Conservation (phyloP, 306 rosid species). For the Cucumis hystrix region DNA sequence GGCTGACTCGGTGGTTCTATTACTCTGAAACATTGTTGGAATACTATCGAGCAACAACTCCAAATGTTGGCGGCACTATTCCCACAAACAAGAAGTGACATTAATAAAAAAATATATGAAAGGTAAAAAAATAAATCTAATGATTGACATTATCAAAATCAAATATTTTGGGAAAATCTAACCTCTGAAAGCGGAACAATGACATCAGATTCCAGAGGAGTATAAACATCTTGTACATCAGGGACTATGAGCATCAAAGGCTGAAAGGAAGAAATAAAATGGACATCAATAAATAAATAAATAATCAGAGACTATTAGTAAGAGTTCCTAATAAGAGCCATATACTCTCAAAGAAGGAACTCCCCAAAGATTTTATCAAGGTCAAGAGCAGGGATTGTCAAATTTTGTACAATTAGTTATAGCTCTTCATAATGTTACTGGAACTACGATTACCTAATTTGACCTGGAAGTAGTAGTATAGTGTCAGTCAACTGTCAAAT, state of each 20-base stretch:
- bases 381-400: background rate
- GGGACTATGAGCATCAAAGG: conserved; percentile 97
- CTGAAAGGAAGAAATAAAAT: conserved; percentile 28
- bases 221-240: conserved; percentile 94
- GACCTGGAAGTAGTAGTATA: background rate
- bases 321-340: background rate
- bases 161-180: conserved; percentile 11
- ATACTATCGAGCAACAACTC: conserved; percentile 81
- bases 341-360: background rate
- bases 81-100: conserved; percentile 12
- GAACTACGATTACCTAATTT: background rate
- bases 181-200: conserved; percentile 92
- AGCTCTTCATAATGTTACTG: background rate
- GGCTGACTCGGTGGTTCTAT: conserved; percentile 87
- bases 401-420: background rate
- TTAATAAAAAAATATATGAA: conserved; percentile 1
- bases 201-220: conserved; percentile 87
- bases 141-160: background rate
- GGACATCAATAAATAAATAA: conserved; percentile 18
- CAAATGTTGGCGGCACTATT: conserved; percentile 87
- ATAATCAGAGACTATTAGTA: background rate
- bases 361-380: background rate
- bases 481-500: background rate
- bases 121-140: background rate
- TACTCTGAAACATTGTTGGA: conserved; percentile 77